Evolutionary conservation across 805 yeast genomes (phyloP).

Genomic region (Kodamaea restingae): DNA sequence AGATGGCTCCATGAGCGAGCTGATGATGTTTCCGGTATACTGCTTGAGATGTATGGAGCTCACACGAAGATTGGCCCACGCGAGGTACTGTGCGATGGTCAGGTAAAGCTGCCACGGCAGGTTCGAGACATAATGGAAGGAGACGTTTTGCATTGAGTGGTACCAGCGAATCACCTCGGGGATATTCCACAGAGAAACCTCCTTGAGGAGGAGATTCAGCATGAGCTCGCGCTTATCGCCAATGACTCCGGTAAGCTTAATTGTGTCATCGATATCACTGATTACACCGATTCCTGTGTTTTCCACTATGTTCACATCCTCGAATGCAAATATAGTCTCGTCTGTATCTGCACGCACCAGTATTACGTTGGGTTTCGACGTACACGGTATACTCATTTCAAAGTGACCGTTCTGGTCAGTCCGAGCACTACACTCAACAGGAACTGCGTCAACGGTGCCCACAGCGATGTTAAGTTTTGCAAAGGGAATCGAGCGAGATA

Average conservation of each 20-base stretch:
- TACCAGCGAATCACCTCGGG: slow-evolving; percentile 77
- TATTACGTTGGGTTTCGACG: slow-evolving; percentile 58
- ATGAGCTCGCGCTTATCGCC: slow-evolving; percentile 84
- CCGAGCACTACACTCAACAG: slow-evolving; percentile 24
- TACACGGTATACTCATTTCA: slow-evolving; percentile 46
- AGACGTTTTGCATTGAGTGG: slow-evolving; percentile 36
- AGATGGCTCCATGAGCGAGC: slow-evolving; percentile 83
- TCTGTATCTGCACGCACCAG: slow-evolving; percentile 48
- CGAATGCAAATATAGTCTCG: slow-evolving; percentile 44
- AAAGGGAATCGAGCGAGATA: slow-evolving; percentile 61
- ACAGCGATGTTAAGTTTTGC: slow-evolving; percentile 52
- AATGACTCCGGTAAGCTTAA: slow-evolving; percentile 83
- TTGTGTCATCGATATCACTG: slow-evolving; percentile 93
- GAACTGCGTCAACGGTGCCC: slow-evolving; percentile 42
- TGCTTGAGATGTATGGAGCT: slow-evolving; percentile 88
- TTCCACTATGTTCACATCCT: slow-evolving; percentile 42
- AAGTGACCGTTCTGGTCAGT: slow-evolving; percentile 73
- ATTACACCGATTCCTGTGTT: slow-evolving; percentile 64
- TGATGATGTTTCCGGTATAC: slow-evolving; percentile 76
- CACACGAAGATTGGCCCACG: slow-evolving; percentile 54
- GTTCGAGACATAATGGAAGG: slow-evolving; percentile 93
- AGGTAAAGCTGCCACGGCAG: slow-evolving; percentile 88
- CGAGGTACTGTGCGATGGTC: slow-evolving; percentile 54
- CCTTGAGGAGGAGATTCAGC: slow-evolving; percentile 69
- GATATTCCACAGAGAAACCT: slow-evolving; percentile 62